Evolutionary conservation across 129 eudicot genomes (phyloP), one percentile per base, ranked within the genome.

Genomic region (Sambucus nigra): DNA sequence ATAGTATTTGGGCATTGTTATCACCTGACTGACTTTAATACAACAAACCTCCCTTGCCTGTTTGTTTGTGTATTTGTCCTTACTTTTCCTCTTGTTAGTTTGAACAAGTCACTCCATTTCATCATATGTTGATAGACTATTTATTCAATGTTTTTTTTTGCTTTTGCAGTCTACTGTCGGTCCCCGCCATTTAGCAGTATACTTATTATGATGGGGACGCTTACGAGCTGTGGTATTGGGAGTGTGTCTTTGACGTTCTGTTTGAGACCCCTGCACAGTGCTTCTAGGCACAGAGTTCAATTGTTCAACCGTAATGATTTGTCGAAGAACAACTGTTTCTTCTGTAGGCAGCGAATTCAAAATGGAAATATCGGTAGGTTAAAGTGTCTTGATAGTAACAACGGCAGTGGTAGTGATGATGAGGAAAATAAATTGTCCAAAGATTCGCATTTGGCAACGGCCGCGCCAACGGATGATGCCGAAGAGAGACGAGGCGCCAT

Each of bases 401-500:
- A 13, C 21, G 53, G 40, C 53, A 53, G 48, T 63, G 57, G 57
- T 5, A 59, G 41, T 59, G 75, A 74, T 1, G 81, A 59, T 21
- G 75, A 78, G 38, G 77, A 68, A 5, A 67, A 39, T 7, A 73
- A 68, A 49, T n/a, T 24, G 67, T 44, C 70, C 38, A 86, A 68
- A 27, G 80, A 76, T 53, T 73, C 94, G 20, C 83, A 70, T 61
- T 64, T 88, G 76, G 94, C 82, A 13, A 88, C 87, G 18, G 63
- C 71, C 35, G 73, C 65, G 69, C 41, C 65, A 5, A 46, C 60
- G 13, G 69, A 27, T 9, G 80, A 64, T 16, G 70, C 51, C 38
- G 82, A 64, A 55, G 74, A 53, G 45, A 71, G 47, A 18, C 53
- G 25, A 41, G 46, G 32, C 9, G 25, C 33, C 28, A 66, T 17